These are phyloP conservation scores for Suaeda aralocaspica DNA, from an alignment of 148 eudicot species.

Conservation along the genomic window DNA sequence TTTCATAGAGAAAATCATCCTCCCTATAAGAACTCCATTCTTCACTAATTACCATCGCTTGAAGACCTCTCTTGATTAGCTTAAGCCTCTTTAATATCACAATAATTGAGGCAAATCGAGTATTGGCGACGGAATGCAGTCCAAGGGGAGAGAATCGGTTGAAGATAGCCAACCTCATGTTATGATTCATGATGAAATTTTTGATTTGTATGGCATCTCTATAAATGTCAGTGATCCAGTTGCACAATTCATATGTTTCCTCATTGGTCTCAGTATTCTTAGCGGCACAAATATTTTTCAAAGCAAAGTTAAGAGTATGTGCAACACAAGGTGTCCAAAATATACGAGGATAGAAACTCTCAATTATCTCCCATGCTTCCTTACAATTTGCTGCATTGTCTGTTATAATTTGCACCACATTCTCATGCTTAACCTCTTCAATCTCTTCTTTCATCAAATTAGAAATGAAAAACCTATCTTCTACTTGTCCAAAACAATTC, in stretches of 20 bases:
- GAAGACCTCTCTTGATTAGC: constrained; percentile 17
- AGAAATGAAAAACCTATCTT: too few relatives aligned
- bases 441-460: too few relatives aligned
- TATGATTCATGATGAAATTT: constrained; percentile 30
- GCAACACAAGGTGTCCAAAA: too few relatives aligned
- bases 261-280: constrained; percentile 3
- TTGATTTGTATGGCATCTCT: constrained; percentile 13
- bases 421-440: too few relatives aligned
- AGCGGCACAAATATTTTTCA: too few relatives aligned
- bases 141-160: constrained; percentile 22
- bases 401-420: too few relatives aligned
- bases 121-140: constrained; percentile 21
- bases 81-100: constrained; percentile 28
- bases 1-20: constrained; percentile 14
- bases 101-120: constrained; percentile 21
- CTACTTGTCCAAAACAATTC: too few relatives aligned
- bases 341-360: too few relatives aligned
- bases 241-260: constrained; percentile 11
- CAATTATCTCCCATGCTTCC: too few relatives aligned
- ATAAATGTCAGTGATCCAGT: constrained; percentile 19
- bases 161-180: constrained; percentile 24
- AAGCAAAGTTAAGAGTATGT: constrained; percentile 23
- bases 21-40: constrained; percentile 24
- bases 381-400: background rate
- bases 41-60: constrained; percentile 20